These are phyloP conservation scores for Candida andamanensis DNA, from an alignment of 805 yeast species.

Conservation along the genomic window DNA sequence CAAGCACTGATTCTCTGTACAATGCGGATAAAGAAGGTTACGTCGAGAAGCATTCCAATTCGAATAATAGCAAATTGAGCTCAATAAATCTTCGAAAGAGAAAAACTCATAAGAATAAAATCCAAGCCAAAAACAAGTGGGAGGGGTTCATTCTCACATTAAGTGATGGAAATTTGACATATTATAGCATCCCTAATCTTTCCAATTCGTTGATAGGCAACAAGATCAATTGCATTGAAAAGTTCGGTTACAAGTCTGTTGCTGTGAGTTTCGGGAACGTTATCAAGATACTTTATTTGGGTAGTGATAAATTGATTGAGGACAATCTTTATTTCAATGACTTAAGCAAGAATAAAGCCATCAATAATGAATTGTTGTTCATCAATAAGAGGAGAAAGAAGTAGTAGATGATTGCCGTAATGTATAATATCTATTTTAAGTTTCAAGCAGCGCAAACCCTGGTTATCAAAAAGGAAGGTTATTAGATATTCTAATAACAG, in stretches of 20 bases:
- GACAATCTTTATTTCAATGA: constrained; percentile 46
- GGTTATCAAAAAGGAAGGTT: no score
- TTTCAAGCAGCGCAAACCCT: no score
- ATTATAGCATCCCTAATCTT: constrained; percentile 54
- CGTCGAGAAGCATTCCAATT: background rate
- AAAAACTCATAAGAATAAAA: background rate
- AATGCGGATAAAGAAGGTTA: background rate
- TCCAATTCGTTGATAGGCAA: constrained; percentile 41
- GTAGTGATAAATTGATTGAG: constrained; percentile 67
- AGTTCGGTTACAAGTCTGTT: constrained; percentile 74
- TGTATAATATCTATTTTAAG: no score
- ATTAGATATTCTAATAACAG: background rate
- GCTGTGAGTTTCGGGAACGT: constrained; percentile 71
- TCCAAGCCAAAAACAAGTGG: constrained; percentile 41
- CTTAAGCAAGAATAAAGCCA: constrained; percentile 23
- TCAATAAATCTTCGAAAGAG: constrained; percentile 2
- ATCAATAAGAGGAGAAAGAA: constrained; percentile 44
- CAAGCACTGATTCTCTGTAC: no score
- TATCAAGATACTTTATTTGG: constrained; percentile 68
- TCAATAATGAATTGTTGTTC: constrained; percentile 44
- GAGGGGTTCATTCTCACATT: constrained; percentile 74
- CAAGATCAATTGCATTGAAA: constrained; percentile 55
- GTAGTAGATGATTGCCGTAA: background rate
- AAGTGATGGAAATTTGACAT: constrained; percentile 57
- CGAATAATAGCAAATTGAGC: background rate